Conservation (phyloP, 2,329 filamentous ascomycete species). For the Colletotrichum graminicola region DNA sequence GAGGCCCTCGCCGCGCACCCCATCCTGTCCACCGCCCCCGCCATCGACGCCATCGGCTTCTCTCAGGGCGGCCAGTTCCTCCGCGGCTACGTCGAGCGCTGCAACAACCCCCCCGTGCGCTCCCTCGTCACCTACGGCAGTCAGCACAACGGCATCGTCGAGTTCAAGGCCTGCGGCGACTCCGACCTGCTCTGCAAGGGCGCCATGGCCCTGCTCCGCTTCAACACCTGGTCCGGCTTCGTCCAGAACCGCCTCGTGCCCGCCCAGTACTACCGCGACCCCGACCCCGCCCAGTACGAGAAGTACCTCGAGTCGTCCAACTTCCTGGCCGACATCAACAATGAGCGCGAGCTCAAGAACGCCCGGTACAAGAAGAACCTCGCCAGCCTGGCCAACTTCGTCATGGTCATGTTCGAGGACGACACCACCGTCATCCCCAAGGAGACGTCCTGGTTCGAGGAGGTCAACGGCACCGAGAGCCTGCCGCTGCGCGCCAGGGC, state of each 20-base stretch:
- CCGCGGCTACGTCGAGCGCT: constrained; percentile 89
- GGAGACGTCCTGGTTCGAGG: constrained; percentile 90
- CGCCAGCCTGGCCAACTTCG: constrained; percentile 78
- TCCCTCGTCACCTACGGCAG: constrained; percentile 90
- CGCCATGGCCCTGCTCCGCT: constrained; percentile 81
- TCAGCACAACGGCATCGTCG: constrained; percentile 91
- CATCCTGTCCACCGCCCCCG: constrained; percentile 84
- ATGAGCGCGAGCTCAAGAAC: constrained; percentile 85
- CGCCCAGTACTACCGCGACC: constrained; percentile 92
- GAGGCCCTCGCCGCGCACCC: constrained; percentile 79
- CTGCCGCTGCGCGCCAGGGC: constrained; percentile 75
- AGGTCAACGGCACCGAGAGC: constrained; percentile 79
- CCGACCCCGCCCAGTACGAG: constrained; percentile 69
- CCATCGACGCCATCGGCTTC: constrained; percentile 92
- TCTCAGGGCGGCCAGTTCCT: constrained; percentile 97
- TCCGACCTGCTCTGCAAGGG: constrained; percentile 85
- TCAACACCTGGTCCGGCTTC: constrained; percentile 83
- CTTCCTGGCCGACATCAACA: constrained; percentile 96
- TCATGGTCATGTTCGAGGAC: constrained; percentile 90
- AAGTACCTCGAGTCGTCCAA: constrained; percentile 84
- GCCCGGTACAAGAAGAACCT: constrained; percentile 79
- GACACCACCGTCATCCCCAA: constrained; percentile 90
- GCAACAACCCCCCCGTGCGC: constrained; percentile 79
- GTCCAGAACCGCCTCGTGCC: constrained; percentile 88
- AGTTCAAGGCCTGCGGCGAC: constrained; percentile 80